phyloP scores from a whole-genome alignment of 805 yeast species.

The Ogataea corticis region DNA sequence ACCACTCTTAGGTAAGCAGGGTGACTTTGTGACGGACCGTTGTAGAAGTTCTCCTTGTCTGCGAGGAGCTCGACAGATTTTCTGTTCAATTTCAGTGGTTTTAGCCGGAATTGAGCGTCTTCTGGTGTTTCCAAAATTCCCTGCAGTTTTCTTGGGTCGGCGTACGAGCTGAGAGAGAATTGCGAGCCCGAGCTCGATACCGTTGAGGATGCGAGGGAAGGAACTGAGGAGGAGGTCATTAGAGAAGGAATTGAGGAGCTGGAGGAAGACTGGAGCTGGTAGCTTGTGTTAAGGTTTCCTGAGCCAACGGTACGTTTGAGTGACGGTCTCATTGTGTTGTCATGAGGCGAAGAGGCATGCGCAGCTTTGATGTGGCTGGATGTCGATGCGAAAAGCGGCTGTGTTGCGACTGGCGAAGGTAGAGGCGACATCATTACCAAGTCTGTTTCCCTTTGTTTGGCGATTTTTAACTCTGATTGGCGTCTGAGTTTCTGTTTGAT shows the following conservation, averaged over 20 bases:
- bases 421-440: constrained; percentile 7
- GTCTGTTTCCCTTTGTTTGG: constrained; percentile 14
- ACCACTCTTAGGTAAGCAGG: constrained; percentile 6
- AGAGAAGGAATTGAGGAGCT: constrained; percentile 30
- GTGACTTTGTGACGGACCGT: constrained; percentile 10
- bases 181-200: constrained; percentile 29
- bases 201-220: constrained; percentile 39
- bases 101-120: constrained; percentile 17
- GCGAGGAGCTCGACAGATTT: constrained; percentile 10
- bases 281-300: constrained; percentile 14
- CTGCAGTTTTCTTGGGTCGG: constrained; percentile 6
- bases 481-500: constrained; percentile 55
- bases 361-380: constrained; percentile 9
- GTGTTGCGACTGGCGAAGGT: constrained; percentile 11
- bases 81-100: constrained; percentile 19
- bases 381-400: constrained; percentile 15
- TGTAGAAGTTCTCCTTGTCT: constrained; percentile 15
- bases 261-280: constrained; percentile 15
- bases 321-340: constrained; percentile 2
- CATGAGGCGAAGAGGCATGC: constrained; percentile 11
- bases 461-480: constrained; percentile 20
- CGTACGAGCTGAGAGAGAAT: constrained; percentile 9
- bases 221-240: constrained; percentile 37
- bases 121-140: constrained; percentile 6
- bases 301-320: constrained; percentile 17